Evolutionary conservation across 2,329 filamentous ascomycete genomes (phyloP), one percentile per base, ranked within the genome.

Genomic region (Ciborinia camelliae): DNA sequence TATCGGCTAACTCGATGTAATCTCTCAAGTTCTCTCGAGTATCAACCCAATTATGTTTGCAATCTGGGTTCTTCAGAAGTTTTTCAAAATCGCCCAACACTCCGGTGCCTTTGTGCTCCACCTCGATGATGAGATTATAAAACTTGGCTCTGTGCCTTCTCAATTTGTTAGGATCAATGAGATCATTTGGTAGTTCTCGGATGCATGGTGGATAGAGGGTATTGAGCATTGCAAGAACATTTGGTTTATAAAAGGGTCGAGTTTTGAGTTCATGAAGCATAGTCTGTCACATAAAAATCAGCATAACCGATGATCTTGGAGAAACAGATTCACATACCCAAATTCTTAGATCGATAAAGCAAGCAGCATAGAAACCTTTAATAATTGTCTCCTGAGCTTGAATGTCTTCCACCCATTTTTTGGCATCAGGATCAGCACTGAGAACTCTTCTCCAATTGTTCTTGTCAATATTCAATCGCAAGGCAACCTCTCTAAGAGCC

Each of bases 141-240:
- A 74, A 71, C 20, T 65, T 67, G 2, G 53, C 54, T 37, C 72
- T 70, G 45, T 73, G 68, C 51, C 63, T 62, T 28, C 70, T 32
- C n/a, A 73, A 39, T 20, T 54, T 52, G 23, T 65, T 65, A 20
- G 64, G 59, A 30, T 65, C 62, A 23, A 73, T 65, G 18, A 57
- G 62, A 35, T 69, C 60, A 35, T 70, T 72, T 3, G 71, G 70
- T 6, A 72, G 55, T 35, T 72, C 68, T 32, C 62, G 66, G 28
- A 70, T 54, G 12, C 55, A 66, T 20, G 73, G 72, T 43, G 72
- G 72, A 30, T 73, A 75, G 2, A 75, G 60, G 1, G 73, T 74
- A 47, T 75, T 75, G 6, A 75, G 66, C 70, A 73, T 71, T 8
- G 72, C 72, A 14, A 74, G 45, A 9, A 70, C 62, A 32, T 69